Evolutionary conservation across 768 basidiomycete species (phyloP).

Genomic region (Punctularia strigosozonata): DNA sequence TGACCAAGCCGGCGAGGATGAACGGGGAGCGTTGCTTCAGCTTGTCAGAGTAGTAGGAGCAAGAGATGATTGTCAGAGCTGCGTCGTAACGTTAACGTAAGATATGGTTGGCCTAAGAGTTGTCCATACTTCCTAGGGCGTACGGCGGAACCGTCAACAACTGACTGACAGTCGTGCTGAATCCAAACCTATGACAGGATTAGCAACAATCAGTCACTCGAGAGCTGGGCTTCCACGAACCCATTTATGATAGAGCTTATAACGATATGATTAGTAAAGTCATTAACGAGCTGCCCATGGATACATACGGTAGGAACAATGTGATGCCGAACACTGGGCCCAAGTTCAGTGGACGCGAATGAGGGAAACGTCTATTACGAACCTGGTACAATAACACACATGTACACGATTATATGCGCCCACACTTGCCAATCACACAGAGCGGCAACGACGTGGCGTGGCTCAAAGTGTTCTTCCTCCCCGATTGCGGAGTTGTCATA

Average conservation of each 20-base stretch:
- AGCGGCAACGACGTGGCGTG: conserved; percentile 40
- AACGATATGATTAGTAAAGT: neutral
- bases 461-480: conserved; percentile 49
- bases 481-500: conserved; percentile 44
- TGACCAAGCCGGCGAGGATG: conserved; percentile 36
- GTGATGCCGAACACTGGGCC: conserved; percentile 57
- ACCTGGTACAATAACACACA: conserved; percentile 51
- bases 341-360: neutral
- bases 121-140: conserved; percentile 47
- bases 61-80: too few relatives aligned
- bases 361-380: conserved; percentile 17
- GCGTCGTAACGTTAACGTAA: too few relatives aligned
- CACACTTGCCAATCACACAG: conserved; percentile 60
- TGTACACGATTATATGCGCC: conserved; percentile 44
- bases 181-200: too few relatives aligned
- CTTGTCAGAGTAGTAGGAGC: too few relatives aligned
- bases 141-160: conserved; percentile 63
- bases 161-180: conserved; percentile 42
- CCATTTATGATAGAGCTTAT: conserved; percentile 53
- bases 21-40: conserved; percentile 43
- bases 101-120: too few relatives aligned
- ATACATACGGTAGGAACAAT: conserved; percentile 54
- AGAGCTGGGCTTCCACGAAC: too few relatives aligned
- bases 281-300: neutral
- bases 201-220: too few relatives aligned